Evolutionary conservation across 164 flowering plant species (phyloP).

Genomic region (Hamamelis virginiana): DNA sequence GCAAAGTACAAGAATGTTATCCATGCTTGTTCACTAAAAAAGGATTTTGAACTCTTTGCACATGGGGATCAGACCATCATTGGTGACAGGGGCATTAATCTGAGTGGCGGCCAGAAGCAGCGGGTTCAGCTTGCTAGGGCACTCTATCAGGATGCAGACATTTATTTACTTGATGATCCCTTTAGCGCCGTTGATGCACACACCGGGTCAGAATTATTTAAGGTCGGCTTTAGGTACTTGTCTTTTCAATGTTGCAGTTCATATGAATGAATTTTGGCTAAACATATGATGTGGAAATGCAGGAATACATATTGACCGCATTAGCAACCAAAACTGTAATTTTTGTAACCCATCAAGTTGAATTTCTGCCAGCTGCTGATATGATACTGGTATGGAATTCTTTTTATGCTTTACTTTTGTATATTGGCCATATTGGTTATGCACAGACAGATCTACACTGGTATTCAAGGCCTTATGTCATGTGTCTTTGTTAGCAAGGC

Average conservation of each 20-base stretch:
- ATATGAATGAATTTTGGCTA: conserved; percentile 15
- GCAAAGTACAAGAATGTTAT: conserved; percentile 79
- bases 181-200: conserved; percentile 99
- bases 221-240: conserved; percentile 38
- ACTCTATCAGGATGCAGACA: conserved; percentile 95
- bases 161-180: conserved; percentile 97
- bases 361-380: conserved; percentile 93
- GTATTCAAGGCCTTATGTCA: not conserved
- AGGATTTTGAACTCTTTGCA: conserved; percentile 86
- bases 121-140: conserved; percentile 98
- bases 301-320: conserved; percentile 93
- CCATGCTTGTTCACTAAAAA: conserved; percentile 86
- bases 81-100: conserved; percentile 97
- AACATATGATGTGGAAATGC: conserved; percentile 30
- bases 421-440: not conserved
- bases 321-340: conserved; percentile 80
- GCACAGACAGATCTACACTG: not conserved
- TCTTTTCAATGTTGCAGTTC: not conserved
- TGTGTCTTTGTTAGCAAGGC: no score
- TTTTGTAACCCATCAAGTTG: conserved; percentile 98
- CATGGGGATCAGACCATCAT: conserved; percentile 98
- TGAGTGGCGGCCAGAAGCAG: conserved; percentile 99
- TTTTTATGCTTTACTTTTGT: conserved; percentile 1
- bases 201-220: conserved; percentile 88
- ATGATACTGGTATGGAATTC: conserved; percentile 72